phyloP scores from a whole-genome alignment of 78 protist species.

The Pelomyxa schiedti region DNA sequence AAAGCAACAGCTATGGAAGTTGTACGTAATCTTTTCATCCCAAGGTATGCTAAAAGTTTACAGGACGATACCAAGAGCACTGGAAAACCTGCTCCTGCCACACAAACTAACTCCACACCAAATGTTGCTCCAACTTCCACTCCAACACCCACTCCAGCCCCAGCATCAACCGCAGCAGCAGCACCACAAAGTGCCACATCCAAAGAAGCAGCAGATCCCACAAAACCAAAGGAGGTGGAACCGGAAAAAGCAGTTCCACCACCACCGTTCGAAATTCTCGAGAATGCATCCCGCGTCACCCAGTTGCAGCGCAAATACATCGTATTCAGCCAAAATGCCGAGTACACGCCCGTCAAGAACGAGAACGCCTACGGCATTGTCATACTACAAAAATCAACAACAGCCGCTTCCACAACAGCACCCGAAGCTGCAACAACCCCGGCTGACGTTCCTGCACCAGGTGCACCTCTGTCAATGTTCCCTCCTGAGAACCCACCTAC shows the following conservation, averaged over 20 bases:
- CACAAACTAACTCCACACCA: neutral
- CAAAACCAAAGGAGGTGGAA: conserved; percentile 35
- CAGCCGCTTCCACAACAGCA: too few relatives aligned
- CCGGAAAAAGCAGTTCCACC: conserved; percentile 36
- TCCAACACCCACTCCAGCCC: too few relatives aligned
- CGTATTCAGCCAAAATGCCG: conserved; percentile 6
- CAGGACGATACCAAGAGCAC: neutral
- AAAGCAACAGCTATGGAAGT: conserved; percentile 5
- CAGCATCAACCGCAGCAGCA: conserved; percentile 17
- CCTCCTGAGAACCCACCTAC: too few relatives aligned
- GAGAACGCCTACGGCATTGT: conserved; percentile 28
- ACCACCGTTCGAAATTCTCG: conserved; percentile 29
- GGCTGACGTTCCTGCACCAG: too few relatives aligned
- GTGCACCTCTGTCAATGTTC: too few relatives aligned
- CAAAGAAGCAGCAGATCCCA: conserved; percentile 34
- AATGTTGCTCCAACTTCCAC: neutral
- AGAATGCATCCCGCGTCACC: conserved; percentile 78
- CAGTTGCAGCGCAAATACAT: conserved; percentile 47
- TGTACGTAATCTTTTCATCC: neutral
- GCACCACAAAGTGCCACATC: conserved; percentile 20
- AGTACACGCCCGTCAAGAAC: conserved; percentile 59
- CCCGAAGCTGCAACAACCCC: too few relatives aligned
- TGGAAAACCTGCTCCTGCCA: neutral
- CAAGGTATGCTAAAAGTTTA: neutral
- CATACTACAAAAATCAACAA: conserved; percentile 36